Conservation (phyloP, 2,329 filamentous ascomycete species). For the Rhynchosporium agropyri region DNA sequence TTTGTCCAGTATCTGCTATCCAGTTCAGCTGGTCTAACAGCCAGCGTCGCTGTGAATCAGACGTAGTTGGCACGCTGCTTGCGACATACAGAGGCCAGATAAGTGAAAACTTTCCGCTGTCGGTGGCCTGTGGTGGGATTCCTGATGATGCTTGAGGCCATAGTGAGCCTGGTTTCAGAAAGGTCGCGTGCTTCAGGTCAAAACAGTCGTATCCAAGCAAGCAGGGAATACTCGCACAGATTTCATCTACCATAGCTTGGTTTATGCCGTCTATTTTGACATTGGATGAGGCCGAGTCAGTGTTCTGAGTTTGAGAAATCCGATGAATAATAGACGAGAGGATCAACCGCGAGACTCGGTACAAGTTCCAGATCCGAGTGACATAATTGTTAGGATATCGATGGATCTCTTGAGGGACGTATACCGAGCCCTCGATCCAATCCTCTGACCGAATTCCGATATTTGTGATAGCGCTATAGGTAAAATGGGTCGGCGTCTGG, state of each 20-base stretch:
- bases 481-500: constrained; percentile 15
- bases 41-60: constrained; percentile 24
- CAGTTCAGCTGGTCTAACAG: constrained; percentile 25
- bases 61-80: constrained; percentile 19
- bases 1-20: constrained; percentile 24
- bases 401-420: constrained; percentile 24
- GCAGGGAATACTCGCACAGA: constrained; percentile 28
- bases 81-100: constrained; percentile 28
- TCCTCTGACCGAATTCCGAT: neutral
- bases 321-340: constrained; percentile 28
- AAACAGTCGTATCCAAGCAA: constrained; percentile 28
- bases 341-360: constrained; percentile 27
- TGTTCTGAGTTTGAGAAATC: neutral
- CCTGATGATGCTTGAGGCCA: constrained; percentile 23
- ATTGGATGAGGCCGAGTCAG: neutral
- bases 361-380: constrained; percentile 28
- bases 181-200: constrained; percentile 15
- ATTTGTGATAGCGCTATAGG: constrained; percentile 14
- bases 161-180: neutral
- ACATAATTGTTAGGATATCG: constrained; percentile 24
- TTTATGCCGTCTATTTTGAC: constrained; percentile 13
- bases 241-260: constrained; percentile 18
- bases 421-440: constrained; percentile 9
- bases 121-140: constrained; percentile 9
- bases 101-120: constrained; percentile 27